Percentiles rank a stretch among this genome's conserved stretches.
Conservation (phyloP, 345 rosid genomes). For the Raphanus sativus region DNA sequence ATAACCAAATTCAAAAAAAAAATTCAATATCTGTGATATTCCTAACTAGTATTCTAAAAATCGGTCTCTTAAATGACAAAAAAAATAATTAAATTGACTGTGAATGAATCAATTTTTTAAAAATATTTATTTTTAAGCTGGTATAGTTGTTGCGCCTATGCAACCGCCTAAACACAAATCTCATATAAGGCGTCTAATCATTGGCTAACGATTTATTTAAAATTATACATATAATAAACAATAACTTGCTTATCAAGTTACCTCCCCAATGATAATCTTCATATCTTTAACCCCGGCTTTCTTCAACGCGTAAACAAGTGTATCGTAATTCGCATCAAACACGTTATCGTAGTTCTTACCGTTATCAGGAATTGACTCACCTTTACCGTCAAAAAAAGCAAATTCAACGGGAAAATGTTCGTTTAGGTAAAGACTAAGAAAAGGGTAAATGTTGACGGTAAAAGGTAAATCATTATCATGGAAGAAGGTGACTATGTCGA, state of each 20-base stretch:
- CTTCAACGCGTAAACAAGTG: conserved; percentile 63
- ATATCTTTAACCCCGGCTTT: conserved; percentile 47
- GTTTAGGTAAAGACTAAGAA: too few species aligned
- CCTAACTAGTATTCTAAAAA: not conserved
- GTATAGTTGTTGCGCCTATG: not conserved
- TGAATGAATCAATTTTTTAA: not conserved
- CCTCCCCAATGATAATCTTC: conserved; percentile 75
- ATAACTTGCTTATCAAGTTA: conserved; percentile 17
- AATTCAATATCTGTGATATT: not conserved
- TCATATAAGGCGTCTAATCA: not conserved
- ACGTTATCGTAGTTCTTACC: too few species aligned
- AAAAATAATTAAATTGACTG: not conserved
- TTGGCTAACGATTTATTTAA: not conserved
- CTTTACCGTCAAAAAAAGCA: too few species aligned
- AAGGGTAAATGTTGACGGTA: too few species aligned
- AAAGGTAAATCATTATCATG: too few species aligned
- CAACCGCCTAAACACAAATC: not conserved
- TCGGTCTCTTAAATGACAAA: not conserved
- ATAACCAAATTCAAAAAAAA: not conserved
- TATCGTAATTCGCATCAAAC: too few species aligned
- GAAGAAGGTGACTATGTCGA: too few species aligned
- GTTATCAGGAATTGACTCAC: too few species aligned
- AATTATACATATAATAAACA: not conserved
- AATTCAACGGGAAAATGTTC: too few species aligned
- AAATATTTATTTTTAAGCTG: not conserved